Percentiles rank a stretch among this genome's conserved stretches.
Conservation (phyloP, 73 alveolate genomes). For the Paramecium primaurelia region DNA sequence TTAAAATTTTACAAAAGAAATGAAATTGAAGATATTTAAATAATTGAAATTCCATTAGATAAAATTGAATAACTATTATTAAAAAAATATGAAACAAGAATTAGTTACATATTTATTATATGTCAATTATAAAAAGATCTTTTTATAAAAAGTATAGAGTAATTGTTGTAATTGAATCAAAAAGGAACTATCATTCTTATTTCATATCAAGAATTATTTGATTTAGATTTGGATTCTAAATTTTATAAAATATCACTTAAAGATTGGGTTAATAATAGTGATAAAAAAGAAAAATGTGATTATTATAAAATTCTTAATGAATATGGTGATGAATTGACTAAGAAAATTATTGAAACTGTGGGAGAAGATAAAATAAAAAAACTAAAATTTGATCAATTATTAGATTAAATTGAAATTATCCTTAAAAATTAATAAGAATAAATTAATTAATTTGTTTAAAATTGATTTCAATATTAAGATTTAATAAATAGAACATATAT, state of each 20-base stretch:
- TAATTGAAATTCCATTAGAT: background rate
- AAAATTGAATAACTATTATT: background rate
- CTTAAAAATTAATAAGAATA: no score
- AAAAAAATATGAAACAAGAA: background rate
- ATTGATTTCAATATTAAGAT: no score
- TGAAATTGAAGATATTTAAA: background rate
- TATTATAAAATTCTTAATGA: background rate
- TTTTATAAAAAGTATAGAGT: background rate
- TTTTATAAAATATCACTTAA: background rate
- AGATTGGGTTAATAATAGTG: background rate
- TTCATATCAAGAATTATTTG: background rate
- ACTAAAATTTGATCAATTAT: no score
- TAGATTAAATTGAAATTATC: background rate
- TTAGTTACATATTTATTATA: background rate
- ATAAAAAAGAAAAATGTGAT: background rate
- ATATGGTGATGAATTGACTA: background rate
- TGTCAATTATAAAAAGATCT: background rate
- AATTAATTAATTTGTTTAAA: no score
- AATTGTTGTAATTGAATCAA: background rate
- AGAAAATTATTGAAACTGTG: background rate
- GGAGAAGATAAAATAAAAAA: background rate
- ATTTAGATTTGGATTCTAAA: background rate
- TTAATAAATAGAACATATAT: no score
- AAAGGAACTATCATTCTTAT: background rate
- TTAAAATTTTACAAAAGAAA: background rate